phyloP scores from a whole-genome alignment of 2,329 filamentous ascomycete genomes.

The Botrytis tulipae region DNA sequence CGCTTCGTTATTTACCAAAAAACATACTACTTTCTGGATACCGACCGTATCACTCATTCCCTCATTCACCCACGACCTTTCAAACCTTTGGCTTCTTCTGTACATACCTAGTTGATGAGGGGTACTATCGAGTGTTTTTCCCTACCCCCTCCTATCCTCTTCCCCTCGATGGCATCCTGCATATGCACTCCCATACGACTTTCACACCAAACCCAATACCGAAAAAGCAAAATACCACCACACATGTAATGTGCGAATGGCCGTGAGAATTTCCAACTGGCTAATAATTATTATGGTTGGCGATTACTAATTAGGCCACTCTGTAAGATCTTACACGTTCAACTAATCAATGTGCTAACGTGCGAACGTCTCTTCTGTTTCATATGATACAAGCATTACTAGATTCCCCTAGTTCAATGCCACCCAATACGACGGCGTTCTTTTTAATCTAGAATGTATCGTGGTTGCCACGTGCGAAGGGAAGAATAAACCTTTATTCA shows the following conservation, averaged over 20 bases:
- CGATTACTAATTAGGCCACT: neutral
- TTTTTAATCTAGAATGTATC: neutral
- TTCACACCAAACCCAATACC: neutral
- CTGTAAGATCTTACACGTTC: neutral
- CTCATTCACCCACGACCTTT: neutral
- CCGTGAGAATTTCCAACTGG: neutral
- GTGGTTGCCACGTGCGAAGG: constrained; percentile 3
- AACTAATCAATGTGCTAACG: neutral
- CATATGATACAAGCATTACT: neutral
- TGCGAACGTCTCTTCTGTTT: neutral
- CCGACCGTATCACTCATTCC: neutral
- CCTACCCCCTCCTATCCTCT: neutral
- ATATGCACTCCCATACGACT: neutral
- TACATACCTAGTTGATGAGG: neutral
- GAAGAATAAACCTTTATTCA: neutral
- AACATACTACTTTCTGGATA: neutral
- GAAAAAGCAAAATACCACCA: neutral
- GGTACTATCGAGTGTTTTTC: neutral
- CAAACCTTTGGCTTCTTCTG: neutral
- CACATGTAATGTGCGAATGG: neutral
- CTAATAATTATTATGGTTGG: neutral
- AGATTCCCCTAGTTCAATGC: neutral
- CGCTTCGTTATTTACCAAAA: neutral
- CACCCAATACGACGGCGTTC: neutral
- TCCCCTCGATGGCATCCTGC: neutral